A percentile compares a stretch with the other conserved stretches of the same genome.
phyloP scores from a whole-genome alignment of 495 filamentous ascomycete species.

The Tuber borchii region DNA sequence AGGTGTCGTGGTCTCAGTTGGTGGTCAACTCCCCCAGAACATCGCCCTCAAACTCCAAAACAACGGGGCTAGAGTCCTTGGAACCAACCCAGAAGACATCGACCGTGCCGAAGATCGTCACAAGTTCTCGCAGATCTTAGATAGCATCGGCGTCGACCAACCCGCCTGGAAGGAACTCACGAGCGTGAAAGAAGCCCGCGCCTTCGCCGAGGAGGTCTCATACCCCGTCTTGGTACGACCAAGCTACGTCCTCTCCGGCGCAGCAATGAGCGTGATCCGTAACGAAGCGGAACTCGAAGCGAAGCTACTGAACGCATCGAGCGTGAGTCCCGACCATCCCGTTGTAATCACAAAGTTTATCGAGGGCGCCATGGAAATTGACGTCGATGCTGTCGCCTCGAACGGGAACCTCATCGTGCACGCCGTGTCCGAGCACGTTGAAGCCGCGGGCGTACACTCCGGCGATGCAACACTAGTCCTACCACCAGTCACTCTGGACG shows the following conservation, averaged over 20 bases:
- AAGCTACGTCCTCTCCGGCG: constrained; percentile 94
- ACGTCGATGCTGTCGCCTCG: constrained; percentile 90
- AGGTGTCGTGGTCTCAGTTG: constrained; percentile 91
- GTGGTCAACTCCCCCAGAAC: constrained; percentile 93
- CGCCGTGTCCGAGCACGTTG: constrained; percentile 93
- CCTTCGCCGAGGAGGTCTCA: constrained; percentile 78
- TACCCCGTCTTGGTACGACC: constrained; percentile 94
- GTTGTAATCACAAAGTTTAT: constrained; percentile 99
- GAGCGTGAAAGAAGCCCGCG: constrained; percentile 75
- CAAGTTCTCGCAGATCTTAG: constrained; percentile 96
- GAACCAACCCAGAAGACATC: constrained; percentile 87
- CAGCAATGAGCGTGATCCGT: constrained; percentile 98
- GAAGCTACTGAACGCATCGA: constrained; percentile 81
- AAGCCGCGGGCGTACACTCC: constrained; percentile 96
- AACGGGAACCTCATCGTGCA: constrained; percentile 81
- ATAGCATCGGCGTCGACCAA: constrained; percentile 90
- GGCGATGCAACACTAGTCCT: constrained; percentile 93
- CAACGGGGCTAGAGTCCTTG: constrained; percentile 79
- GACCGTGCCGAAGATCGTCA: constrained; percentile 95
- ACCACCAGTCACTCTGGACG: constrained; percentile 73
- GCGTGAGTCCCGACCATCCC: constrained; percentile 92
- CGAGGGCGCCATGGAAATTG: constrained; percentile 93
- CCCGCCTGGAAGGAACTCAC: constrained; percentile 96
- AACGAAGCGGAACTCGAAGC: constrained; percentile 81
- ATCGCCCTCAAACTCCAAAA: constrained; percentile 94